phyloP scores from a whole-genome alignment of 2,329 filamentous ascomycete species.

The Scedosporium dehoogii region DNA sequence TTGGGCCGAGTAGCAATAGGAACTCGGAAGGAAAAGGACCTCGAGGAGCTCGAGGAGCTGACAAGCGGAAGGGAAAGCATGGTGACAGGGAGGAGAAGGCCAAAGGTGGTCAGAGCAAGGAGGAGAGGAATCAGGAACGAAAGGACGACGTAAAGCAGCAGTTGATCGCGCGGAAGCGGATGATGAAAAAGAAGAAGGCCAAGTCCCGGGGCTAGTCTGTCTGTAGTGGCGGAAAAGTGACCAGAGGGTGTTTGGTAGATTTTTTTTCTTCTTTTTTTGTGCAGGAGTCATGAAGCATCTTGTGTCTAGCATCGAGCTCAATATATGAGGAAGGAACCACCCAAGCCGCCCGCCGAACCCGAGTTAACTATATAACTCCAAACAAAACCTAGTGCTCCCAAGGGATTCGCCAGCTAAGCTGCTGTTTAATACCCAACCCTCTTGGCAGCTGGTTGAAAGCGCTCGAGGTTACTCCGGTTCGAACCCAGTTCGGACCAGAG shows the following conservation, averaged over 20 bases:
- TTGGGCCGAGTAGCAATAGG: background rate
- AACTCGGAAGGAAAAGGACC: background rate
- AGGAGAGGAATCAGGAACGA: conserved; percentile 23
- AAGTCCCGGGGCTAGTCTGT: conserved; percentile 18
- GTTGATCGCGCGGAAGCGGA: conserved; percentile 78
- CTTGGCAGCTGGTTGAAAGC: no score
- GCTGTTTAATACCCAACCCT: no score
- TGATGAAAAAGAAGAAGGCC: conserved; percentile 62
- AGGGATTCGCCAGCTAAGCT: no score
- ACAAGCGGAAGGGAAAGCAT: background rate
- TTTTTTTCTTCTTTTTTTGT: no score
- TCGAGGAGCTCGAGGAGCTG: background rate
- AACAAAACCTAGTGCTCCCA: no score
- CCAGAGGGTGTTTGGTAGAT: background rate
- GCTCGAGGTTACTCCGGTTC: no score
- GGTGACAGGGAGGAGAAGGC: background rate
- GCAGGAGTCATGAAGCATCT: background rate
- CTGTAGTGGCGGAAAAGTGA: background rate
- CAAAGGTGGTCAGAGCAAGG: conserved; percentile 24
- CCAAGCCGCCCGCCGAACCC: no score
- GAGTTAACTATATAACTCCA: no score
- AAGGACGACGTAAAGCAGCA: conserved; percentile 51
- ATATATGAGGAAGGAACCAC: no score
- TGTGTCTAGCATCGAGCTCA: no score
- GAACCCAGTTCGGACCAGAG: no score